phyloP scores from a whole-genome alignment of 306 rosid species.

The Prunus persica region Prunus_persica_NCBIv2 NC_034009.1:33534001-33534500 shows the following conservation, averaged over 20 bases:
- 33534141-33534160: slow-evolving; percentile 42
- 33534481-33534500: slow-evolving; percentile 39
- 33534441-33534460: slow-evolving; percentile 15
- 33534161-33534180: slow-evolving; percentile 51
- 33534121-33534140: slow-evolving; percentile 58
- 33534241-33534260: slow-evolving; percentile 69
- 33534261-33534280: slow-evolving; percentile 50
- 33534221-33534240: slow-evolving; percentile 83
- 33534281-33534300: slow-evolving; percentile 55
- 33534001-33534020: slow-evolving; percentile 51
- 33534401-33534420: slow-evolving; percentile 42
- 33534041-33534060: slow-evolving; percentile 50
- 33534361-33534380: slow-evolving; percentile 14
- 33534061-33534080: slow-evolving; percentile 44
- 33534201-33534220: slow-evolving; percentile 55
- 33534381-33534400: slow-evolving; percentile 23
- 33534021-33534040: slow-evolving; percentile 53
- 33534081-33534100: slow-evolving; percentile 55
- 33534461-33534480: slow-evolving; percentile 12
- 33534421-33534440: slow-evolving; percentile 21
- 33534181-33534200: slow-evolving; percentile 46
- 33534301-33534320: slow-evolving; percentile 47
- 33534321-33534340: slow-evolving; percentile 29
- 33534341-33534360: slow-evolving; percentile 30
- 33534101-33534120: slow-evolving; percentile 50